Conservation (phyloP, 2,329 filamentous ascomycete species). For the Colletotrichum incanum region DNA sequence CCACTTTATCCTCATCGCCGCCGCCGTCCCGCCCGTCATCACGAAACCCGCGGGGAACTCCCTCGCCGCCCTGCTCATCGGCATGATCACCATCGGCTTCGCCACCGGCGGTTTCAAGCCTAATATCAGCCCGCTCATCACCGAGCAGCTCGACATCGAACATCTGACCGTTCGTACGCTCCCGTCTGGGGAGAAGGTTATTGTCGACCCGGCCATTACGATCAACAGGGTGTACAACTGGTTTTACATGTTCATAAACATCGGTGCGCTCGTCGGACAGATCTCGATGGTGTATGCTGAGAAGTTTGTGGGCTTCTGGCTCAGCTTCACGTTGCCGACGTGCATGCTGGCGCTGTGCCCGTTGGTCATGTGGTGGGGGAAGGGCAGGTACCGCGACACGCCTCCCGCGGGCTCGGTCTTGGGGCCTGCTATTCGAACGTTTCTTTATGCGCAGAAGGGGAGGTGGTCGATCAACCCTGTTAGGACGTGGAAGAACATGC, state of each 20-base stretch:
- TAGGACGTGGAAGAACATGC: conserved; percentile 71
- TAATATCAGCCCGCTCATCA: conserved; percentile 79
- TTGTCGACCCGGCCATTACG: conserved; percentile 76
- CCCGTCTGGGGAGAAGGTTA: conserved; percentile 72
- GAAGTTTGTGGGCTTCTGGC: conserved; percentile 83
- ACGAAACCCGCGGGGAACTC: conserved; percentile 65
- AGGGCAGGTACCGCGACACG: conserved; percentile 70
- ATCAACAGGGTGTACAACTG: conserved; percentile 76
- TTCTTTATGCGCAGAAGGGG: conserved; percentile 76
- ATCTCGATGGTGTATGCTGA: conserved; percentile 81
- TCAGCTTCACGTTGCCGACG: conserved; percentile 79
- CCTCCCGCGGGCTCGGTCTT: conserved; percentile 79
- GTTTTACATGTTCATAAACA: conserved; percentile 82
- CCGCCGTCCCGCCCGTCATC: conserved; percentile 76
- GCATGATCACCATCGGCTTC: conserved; percentile 65
- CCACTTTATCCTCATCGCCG: conserved; percentile 76
- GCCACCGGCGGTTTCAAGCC: conserved; percentile 84
- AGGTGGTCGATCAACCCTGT: conserved; percentile 79
- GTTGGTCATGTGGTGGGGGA: conserved; percentile 72
- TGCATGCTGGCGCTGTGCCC: conserved; percentile 76
- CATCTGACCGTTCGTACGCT: conserved; percentile 68
- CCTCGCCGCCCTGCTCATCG: conserved; percentile 76
- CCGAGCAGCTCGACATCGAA: conserved; percentile 75
- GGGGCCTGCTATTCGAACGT: conserved; percentile 73
- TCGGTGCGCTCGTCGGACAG: conserved; percentile 76